These are phyloP conservation scores for Mrakia gelida DNA, from an alignment of 768 basidiomycete species.

Conservation along the genomic window DNA sequence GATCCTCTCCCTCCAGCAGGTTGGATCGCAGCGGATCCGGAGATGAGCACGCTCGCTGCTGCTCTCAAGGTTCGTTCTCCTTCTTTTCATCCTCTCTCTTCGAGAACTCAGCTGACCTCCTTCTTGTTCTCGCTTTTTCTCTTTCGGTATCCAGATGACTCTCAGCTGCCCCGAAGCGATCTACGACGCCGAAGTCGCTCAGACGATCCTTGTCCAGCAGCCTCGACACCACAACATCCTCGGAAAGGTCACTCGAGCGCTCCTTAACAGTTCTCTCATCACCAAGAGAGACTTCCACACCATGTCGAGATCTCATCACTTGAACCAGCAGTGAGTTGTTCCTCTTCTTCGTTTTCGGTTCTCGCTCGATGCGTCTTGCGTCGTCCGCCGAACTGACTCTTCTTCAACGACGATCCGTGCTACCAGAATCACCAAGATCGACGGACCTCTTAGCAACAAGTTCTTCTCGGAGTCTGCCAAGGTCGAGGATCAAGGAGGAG, in stretches of 20 bases:
- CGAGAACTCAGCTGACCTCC: background rate
- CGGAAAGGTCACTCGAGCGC: background rate
- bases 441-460: background rate
- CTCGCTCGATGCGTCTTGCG: background rate
- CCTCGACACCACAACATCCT: background rate
- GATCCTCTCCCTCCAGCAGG: background rate
- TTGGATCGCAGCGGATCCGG: background rate
- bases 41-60: background rate
- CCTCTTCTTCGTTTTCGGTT: background rate
- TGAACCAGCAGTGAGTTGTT: background rate
- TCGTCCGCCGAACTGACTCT: too few species aligned
- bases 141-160: slow-evolving; percentile 7
- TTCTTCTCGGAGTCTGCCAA: slow-evolving; percentile 22
- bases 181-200: background rate
- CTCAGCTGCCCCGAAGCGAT: background rate
- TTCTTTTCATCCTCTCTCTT: background rate
- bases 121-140: too few species aligned
- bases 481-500: slow-evolving; percentile 4
- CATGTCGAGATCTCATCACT: background rate
- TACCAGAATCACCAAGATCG: slow-evolving; percentile 6
- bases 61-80: slow-evolving; percentile 17
- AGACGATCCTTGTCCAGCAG: background rate
- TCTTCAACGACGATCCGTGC: background rate
- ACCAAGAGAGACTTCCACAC: background rate
- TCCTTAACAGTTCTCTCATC: background rate